Evolutionary conservation across 164 flowering plant species (phyloP), one percentile per base, ranked within the genome.

Genomic region (Magnolia sinica): DNA sequence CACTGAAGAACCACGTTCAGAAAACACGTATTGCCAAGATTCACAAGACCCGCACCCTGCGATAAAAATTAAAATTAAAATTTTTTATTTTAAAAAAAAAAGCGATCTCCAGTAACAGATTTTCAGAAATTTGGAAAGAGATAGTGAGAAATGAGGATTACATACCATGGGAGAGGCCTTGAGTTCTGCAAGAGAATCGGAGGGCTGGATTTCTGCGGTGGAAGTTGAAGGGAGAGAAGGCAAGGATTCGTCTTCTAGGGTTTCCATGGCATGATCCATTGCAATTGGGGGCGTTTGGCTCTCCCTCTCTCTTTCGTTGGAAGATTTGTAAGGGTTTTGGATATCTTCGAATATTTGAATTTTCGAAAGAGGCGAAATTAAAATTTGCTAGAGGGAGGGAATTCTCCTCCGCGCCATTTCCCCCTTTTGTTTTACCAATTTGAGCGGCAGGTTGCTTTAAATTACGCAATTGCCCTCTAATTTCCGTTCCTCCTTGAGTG

Each of bases 21-120:
- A 78, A 92, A 95, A 78, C 98, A 95, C 4, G 98, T 92, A 76
- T 92, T 91, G 1, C 98, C 98, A 19, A 92, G 73, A 86, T 95
- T 95, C 10, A 1, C 75, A 22, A 95, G 85, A 23, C 97, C 98
- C 0, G 98, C 92, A 11, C 98, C 98, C 93, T 93, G 81, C 22
- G 71, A 37, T 37, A 55, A 55, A 55, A 55, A 11, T 16, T 16
- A 55, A 55, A 11, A 3, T 55, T 7, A 10, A 55, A 55, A 55
- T 55, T 52, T 14, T 52, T 14, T 52, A 1, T 14, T 7, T 27
- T 61, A 79, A 75, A 16, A 18, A 29, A 27, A 18, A 45, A 27
- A 63, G 20, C 6, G 7, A 37, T 37, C 7, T 37, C 45, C 45
- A 37, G 45, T 37, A 37, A 37, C 45, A 5, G 45, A 37, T 37